Conservation (phyloP, 305 asterid species). For the Ilex paraguariensis region DNA sequence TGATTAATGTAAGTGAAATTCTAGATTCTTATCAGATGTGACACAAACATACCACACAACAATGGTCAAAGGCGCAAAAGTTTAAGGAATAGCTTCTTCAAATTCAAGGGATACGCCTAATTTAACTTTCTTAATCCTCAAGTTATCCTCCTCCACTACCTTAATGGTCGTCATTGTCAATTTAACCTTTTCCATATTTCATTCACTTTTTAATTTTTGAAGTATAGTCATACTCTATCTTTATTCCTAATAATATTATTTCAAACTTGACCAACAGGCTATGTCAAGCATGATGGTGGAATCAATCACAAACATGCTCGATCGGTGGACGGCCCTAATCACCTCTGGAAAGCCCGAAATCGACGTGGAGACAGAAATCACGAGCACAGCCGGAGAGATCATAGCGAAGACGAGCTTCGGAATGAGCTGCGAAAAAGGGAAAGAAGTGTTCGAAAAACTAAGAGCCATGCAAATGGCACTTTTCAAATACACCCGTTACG, state of each 20-base stretch:
- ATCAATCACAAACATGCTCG: constrained; percentile 53
- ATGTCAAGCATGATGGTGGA: constrained; percentile 76
- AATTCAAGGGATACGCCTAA: too few species aligned
- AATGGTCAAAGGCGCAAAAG: too few species aligned
- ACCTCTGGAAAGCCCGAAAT: constrained; percentile 47
- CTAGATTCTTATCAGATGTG: too few species aligned
- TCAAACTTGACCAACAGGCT: constrained; percentile 28
- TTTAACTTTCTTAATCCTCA: not conserved
- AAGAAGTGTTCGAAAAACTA: constrained; percentile 51
- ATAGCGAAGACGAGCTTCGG: constrained; percentile 78
- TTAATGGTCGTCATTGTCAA: not conserved
- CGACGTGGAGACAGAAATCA: constrained; percentile 67
- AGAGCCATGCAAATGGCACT: constrained; percentile 64
- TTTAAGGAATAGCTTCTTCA: too few species aligned
- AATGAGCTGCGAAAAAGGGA: constrained; percentile 43
- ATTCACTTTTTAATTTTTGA: too few species aligned
- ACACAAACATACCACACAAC: too few species aligned
- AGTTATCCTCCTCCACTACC: not conserved
- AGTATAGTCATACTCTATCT: too few species aligned
- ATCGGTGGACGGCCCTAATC: constrained; percentile 49
- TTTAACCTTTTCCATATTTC: too few species aligned
- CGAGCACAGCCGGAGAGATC: constrained; percentile 70
- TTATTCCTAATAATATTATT: too few species aligned
- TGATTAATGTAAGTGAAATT: too few species aligned
- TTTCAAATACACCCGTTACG: constrained; percentile 62